Evolutionary conservation across 2,329 filamentous ascomycete species (phyloP).

Genomic region (Metarhizium brunneum): DNA sequence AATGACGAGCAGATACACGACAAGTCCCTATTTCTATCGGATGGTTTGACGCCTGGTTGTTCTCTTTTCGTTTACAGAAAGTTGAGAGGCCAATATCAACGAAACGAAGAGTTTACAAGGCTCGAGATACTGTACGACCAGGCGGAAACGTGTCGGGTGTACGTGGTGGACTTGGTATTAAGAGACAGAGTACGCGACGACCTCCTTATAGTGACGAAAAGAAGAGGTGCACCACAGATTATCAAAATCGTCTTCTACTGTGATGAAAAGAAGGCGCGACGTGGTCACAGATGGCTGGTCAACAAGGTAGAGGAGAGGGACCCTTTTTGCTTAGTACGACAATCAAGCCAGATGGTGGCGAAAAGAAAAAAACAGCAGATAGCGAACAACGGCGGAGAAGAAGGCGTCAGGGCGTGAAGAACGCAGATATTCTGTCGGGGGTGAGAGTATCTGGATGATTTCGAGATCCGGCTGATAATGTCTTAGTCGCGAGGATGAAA

Average conservation of each 20-base stretch:
- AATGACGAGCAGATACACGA: neutral
- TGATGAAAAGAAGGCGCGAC: slow-evolving; percentile 9
- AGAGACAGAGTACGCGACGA: slow-evolving; percentile 9
- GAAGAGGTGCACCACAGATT: slow-evolving; percentile 6
- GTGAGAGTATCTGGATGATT: neutral
- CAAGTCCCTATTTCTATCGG: neutral
- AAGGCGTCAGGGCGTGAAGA: neutral
- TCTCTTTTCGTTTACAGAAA: neutral
- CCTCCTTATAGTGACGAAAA: slow-evolving; percentile 3
- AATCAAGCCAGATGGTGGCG: neutral
- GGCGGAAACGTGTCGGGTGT: neutral
- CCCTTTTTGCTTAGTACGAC: slow-evolving; percentile 1
- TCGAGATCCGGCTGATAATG: neutral
- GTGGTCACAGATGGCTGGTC: slow-evolving; percentile 8
- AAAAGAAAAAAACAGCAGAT: neutral
- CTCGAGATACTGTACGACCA: slow-evolving; percentile 1
- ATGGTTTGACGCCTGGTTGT: neutral
- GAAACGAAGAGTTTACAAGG: neutral
- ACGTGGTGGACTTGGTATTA: slow-evolving; percentile 1
- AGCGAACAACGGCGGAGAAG: neutral
- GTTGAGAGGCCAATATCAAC: neutral
- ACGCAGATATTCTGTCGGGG: neutral
- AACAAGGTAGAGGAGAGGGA: neutral
- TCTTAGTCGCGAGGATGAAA: neutral
- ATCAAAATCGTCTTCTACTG: slow-evolving; percentile 13